Conservation (phyloP, 495 filamentous ascomycete genomes). For the Penicillium verhagenii region DNA sequence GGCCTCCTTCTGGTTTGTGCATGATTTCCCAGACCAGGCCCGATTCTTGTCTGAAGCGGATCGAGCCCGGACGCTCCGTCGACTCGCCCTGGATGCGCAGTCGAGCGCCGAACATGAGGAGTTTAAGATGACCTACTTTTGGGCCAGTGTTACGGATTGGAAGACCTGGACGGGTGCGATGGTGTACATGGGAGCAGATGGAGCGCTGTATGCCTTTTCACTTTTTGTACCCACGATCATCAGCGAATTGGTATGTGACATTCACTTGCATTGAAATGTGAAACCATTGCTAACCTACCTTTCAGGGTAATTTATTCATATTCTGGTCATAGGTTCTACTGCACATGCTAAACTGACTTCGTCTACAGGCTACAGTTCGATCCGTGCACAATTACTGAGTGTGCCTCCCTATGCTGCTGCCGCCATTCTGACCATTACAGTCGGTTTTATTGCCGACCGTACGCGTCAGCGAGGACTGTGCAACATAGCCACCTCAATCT, state of each 20-base stretch:
- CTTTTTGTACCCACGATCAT: slow-evolving; percentile 91
- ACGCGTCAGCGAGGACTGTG: slow-evolving; percentile 75
- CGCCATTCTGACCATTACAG: slow-evolving; percentile 68
- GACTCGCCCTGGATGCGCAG: slow-evolving; percentile 76
- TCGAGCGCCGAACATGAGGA: slow-evolving; percentile 74
- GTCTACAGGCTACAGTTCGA: slow-evolving; percentile 60
- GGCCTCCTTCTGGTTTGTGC: slow-evolving; percentile 78
- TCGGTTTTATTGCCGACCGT: slow-evolving; percentile 79
- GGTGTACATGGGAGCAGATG: slow-evolving; percentile 74
- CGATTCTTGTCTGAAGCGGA: slow-evolving; percentile 72
- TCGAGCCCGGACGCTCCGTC: slow-evolving; percentile 67
- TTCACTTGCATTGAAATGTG: not conserved
- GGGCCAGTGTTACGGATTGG: slow-evolving; percentile 76
- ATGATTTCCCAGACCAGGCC: slow-evolving; percentile 86
- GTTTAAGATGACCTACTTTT: slow-evolving; percentile 75
- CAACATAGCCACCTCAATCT: slow-evolving; percentile 69
- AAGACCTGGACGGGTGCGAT: slow-evolving; percentile 78
- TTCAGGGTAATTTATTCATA: slow-evolving; percentile 21
- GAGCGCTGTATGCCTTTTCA: slow-evolving; percentile 82
- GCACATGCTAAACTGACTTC: not conserved
- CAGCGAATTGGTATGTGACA: slow-evolving; percentile 44
- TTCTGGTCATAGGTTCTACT: not conserved
- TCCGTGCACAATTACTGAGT: slow-evolving; percentile 74
- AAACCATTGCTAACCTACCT: slow-evolving; percentile 24
- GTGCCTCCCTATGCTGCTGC: slow-evolving; percentile 90